Base-by-base conservation (phyloP, 352 stramenopile species). In the Phytophthora melonis region DNA sequence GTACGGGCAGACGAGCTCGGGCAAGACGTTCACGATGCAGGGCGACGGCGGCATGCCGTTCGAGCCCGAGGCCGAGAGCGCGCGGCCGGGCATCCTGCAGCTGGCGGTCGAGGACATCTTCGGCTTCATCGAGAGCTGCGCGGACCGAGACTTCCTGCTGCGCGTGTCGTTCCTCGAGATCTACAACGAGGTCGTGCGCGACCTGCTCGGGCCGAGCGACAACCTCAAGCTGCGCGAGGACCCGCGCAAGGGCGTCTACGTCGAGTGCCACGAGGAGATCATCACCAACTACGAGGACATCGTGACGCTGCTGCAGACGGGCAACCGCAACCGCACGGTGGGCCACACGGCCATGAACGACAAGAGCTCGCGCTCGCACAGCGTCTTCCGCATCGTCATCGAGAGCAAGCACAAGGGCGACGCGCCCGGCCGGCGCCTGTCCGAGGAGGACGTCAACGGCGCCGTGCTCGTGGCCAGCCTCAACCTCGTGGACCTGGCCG, bases 141-240 rank as follows among this genome's bases (percentile, higher is more conserved):
- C 70, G 6, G 85, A 99, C 63, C 83, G 97, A 13, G 90, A 98
- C 59, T 99, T 99, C 78, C 78, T 99, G 13, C 78, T 99, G 34
- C 89, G 98, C 39, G 97, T 98, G 16, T 99, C 95, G n/a, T 99
- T 99, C 74, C 86, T 99, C 39, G 98, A 99, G 82, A 99, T 99
- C 71, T 99, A 99, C 85, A 99, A 99, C 73, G 98, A 99, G 83
- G 94, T 98, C 54, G 95, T 99, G 11, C 82, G 92, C 8, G 98
- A 99, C 79, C 82, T 99, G 54, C 86, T 99, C 34, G 34, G 34
- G 34, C 34, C 34, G 0, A 41, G 34, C 34, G 34, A 41, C 34
- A 41, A 41, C 34, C 76, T 98, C 60, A 91, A 97, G 68, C 85
- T 99, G 43, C 87, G 93, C 14, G 98, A 99, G 65, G 97, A 99